Evolutionary conservation across 1,284 basidiomycete species (phyloP).

Genomic region (Stereum hirsutum): DNA sequence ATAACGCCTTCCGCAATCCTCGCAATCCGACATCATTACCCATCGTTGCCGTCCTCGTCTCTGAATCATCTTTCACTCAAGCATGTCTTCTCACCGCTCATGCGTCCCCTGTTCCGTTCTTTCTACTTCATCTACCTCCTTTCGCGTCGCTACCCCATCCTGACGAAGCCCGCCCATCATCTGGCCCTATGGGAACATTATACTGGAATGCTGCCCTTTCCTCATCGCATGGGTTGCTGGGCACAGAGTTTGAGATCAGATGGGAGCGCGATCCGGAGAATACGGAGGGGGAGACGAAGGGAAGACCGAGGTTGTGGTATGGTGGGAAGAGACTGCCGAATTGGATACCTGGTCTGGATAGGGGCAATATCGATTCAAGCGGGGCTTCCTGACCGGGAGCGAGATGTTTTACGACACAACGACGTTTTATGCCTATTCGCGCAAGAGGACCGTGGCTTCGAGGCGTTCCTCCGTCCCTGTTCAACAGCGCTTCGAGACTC

Average conservation of each 20-base stretch:
- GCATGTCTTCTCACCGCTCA: slow-evolving; percentile 57
- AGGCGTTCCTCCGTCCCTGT: no score
- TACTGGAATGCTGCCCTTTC: slow-evolving; percentile 61
- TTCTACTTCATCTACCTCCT: slow-evolving; percentile 68
- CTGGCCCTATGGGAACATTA: slow-evolving; percentile 31
- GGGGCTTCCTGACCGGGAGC: no score
- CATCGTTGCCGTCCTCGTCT: slow-evolving; percentile 67
- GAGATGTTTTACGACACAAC: no score
- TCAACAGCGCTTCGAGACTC: no score
- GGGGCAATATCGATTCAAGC: no score
- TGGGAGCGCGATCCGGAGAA: slow-evolving; percentile 45
- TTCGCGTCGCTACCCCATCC: background rate
- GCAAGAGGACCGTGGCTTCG: no score
- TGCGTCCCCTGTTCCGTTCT: slow-evolving; percentile 65
- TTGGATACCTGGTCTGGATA: slow-evolving; percentile 23
- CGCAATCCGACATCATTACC: slow-evolving; percentile 18
- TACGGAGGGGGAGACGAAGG: slow-evolving; percentile 14
- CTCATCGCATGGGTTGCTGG: slow-evolving; percentile 40
- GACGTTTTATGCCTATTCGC: no score
- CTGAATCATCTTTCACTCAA: slow-evolving; percentile 69
- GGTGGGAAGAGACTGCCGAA: slow-evolving; percentile 23
- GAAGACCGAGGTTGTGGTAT: slow-evolving; percentile 55
- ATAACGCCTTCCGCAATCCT: slow-evolving; percentile 5
- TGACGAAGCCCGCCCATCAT: slow-evolving; percentile 7
- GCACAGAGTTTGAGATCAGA: slow-evolving; percentile 49